A percentile compares a stretch with the other conserved stretches of the same genome.
Conservation (phyloP, 306 rosid species). For the Senna siamea region DNA sequence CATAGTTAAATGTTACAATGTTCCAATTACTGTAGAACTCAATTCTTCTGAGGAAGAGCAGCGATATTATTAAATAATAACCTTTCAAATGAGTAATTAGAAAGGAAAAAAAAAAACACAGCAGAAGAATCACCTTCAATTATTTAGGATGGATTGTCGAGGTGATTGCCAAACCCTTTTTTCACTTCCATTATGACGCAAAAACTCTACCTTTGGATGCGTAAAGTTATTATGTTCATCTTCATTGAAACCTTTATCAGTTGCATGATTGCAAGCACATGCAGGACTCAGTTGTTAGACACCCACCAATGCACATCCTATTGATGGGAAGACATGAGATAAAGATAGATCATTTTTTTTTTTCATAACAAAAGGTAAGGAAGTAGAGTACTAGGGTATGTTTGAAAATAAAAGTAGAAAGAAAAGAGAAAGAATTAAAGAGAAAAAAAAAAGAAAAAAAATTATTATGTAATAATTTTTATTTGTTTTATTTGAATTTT, state of each 20-base stretch:
- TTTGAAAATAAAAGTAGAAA: too few species aligned
- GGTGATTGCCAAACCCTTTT: constrained; percentile 5
- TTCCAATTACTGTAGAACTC: not conserved
- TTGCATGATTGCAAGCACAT: constrained; percentile 37
- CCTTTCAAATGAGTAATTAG: too few species aligned
- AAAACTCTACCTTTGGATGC: constrained; percentile 12
- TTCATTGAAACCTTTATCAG: constrained; percentile 23
- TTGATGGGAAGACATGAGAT: not conserved
- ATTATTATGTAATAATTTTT: too few species aligned
- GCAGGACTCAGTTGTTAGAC: constrained; percentile 5
- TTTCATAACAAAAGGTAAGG: too few species aligned
- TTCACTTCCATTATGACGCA: not conserved
- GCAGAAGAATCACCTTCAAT: too few species aligned
- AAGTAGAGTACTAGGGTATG: too few species aligned
- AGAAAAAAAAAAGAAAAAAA: too few species aligned
- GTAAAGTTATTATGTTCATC: constrained; percentile 13
- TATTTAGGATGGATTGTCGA: constrained; percentile 12
- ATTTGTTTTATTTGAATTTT: too few species aligned
- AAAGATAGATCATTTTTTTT: not conserved
- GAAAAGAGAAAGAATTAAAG: too few species aligned
- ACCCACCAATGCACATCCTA: not conserved
- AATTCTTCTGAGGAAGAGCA: not conserved
- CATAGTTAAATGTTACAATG: not conserved
- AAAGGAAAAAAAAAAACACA: too few species aligned
- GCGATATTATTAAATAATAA: constrained; percentile 11